These are phyloP conservation scores for Flammula alnicola DNA, from an alignment of 1,284 basidiomycete species.

Conservation along the genomic window DNA sequence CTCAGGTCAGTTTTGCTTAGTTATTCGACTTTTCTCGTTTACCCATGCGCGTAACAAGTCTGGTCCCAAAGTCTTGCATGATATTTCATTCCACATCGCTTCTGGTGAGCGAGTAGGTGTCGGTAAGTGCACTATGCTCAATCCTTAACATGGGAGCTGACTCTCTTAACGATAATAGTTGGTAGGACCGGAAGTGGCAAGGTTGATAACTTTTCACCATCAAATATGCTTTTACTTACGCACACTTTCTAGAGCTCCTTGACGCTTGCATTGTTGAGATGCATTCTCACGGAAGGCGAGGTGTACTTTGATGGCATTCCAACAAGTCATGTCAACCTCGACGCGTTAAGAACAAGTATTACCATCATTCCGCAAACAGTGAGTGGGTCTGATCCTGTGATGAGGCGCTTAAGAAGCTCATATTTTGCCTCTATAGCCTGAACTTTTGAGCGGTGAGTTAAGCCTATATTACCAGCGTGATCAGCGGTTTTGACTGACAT, in stretches of 20 bases:
- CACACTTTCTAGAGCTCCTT: constrained; percentile 50
- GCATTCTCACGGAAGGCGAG: constrained; percentile 60
- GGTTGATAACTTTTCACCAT: constrained; percentile 32
- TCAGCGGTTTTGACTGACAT: background rate
- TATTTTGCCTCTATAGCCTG: constrained; percentile 1
- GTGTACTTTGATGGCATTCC: constrained; percentile 55
- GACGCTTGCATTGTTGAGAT: constrained; percentile 53
- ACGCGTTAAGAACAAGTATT: constrained; percentile 61
- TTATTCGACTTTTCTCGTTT: constrained; percentile 8
- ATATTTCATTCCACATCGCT: constrained; percentile 56
- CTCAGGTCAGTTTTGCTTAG: constrained; percentile 30
- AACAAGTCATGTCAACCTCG: constrained; percentile 59
- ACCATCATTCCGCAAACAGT: constrained; percentile 60
- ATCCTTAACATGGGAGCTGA: too few species aligned
- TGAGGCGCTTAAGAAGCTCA: background rate
- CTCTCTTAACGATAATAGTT: constrained; percentile 37
- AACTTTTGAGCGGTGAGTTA: constrained; percentile 13
- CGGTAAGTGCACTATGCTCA: constrained; percentile 36
- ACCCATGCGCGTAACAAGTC: constrained; percentile 15
- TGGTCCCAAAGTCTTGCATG: constrained; percentile 55
- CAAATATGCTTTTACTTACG: constrained; percentile 36
- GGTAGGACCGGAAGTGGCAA: constrained; percentile 80
- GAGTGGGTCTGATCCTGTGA: background rate
- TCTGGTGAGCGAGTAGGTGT: constrained; percentile 67
- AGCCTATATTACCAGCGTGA: background rate